A percentile compares a stretch with the other conserved stretches of the same genome.
phyloP scores from a whole-genome alignment of 2,329 filamentous ascomycete species.

The Lecanicillium sp. region DNA sequence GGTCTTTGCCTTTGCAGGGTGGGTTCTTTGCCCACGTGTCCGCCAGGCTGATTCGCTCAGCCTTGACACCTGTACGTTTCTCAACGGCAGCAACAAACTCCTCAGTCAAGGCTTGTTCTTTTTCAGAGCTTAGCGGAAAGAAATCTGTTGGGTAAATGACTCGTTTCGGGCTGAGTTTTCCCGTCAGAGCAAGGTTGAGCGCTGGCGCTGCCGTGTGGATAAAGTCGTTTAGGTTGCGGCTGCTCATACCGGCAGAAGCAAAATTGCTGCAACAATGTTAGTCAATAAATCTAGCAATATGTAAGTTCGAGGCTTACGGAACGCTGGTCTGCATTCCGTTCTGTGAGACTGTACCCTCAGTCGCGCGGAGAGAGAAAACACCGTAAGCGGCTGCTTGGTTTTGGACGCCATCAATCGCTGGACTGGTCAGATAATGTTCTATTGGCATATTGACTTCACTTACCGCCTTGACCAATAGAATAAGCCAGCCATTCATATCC shows the following conservation, averaged over 20 bases:
- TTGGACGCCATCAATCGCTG: slow-evolving; percentile 14
- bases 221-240: slow-evolving; percentile 18
- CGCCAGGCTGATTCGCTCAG: slow-evolving; percentile 11
- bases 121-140: not conserved
- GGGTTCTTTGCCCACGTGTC: slow-evolving; percentile 14
- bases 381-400: slow-evolving; percentile 17
- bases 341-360: slow-evolving; percentile 10
- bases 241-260: slow-evolving; percentile 15
- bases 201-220: slow-evolving; percentile 12
- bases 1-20: slow-evolving; percentile 13
- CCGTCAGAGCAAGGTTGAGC: slow-evolving; percentile 7
- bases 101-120: slow-evolving; percentile 9
- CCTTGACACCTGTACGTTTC: slow-evolving; percentile 12
- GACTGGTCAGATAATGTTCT: too few relatives aligned
- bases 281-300: too few relatives aligned
- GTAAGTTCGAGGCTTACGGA: slow-evolving; percentile 11
- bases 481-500: slow-evolving; percentile 33
- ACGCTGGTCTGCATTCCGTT: slow-evolving; percentile 12
- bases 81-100: slow-evolving; percentile 19
- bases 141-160: slow-evolving; percentile 21
- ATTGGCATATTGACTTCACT: slow-evolving; percentile 8
- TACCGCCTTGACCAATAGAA: slow-evolving; percentile 28
- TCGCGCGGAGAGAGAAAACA: slow-evolving; percentile 20
- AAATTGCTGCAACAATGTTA: slow-evolving; percentile 9
- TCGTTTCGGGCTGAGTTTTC: slow-evolving; percentile 3